Evolutionary conservation across 257 asterid species (phyloP), one percentile per base, ranked within the genome.

Genomic region (Rubia yunnanensis): DNA sequence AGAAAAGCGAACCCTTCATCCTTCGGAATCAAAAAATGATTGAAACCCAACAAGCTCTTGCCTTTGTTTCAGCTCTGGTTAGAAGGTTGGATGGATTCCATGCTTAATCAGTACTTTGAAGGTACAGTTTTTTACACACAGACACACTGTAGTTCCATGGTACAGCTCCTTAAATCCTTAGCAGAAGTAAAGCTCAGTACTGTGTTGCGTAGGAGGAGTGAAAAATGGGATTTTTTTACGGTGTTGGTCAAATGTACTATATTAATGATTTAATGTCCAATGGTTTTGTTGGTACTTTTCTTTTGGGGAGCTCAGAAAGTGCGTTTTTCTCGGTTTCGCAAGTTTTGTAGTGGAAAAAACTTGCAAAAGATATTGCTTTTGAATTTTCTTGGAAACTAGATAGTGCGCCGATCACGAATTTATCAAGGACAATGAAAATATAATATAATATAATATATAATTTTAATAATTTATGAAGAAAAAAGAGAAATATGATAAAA

Each of bases 1-100:
- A 76, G 56, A 78, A 72, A 49, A 81, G 58, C 52, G 78, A 76
- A 66, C 79, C 73, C 77, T 80, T 81, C 92, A 84, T 80, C 49
- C 73, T 76, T 65, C 62, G 26, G 63, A 65, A 27, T 23, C 56
- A 63, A 65, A 14, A 34, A 23, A 28, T 14, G 39, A 30, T 23
- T 10, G 48, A n/a, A 28, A 3, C 28, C 50, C 53, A 50, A n/a
- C 18, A 46, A 50, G 3, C 27, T 50, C n/a, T 31, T 20, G 54
- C 18, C 7, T 13, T 30, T 30, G 32, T 0, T 15, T 32, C 26
- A 52, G 52, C 52, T 53, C 38, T 14, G 46, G 23, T 53, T 27
- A 13, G 10, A 64, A 49, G 15, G 13, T 30, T 64, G 4, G 27
- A 27, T 36, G 30, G 63, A 18, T 44, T 44, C 52, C 52, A 44